Conservation (phyloP, 208 protist species). For the Herpetomonas samuelpessoai region DNA sequence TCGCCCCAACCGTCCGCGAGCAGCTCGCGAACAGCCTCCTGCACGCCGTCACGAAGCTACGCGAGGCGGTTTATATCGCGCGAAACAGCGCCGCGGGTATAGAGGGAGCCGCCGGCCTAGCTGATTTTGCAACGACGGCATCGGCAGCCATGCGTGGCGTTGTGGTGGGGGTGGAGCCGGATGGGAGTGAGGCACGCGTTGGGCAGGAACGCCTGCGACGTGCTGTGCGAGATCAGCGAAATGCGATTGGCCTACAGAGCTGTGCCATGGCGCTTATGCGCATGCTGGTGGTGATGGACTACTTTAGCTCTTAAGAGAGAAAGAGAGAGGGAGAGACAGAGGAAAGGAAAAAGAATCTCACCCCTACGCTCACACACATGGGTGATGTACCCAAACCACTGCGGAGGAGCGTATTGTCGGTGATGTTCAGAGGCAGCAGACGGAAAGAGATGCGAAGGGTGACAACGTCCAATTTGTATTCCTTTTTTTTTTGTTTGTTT, state of each 20-base stretch:
- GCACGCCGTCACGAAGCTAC: conserved; percentile 30
- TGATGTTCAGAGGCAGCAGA: too few species aligned
- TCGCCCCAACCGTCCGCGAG: conserved; percentile 46
- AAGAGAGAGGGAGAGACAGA: background rate
- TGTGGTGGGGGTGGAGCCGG: conserved; percentile 9
- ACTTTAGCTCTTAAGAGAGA: conserved; percentile 10
- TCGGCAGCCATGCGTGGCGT: background rate
- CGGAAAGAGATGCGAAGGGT: too few species aligned
- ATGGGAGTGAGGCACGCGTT: conserved; percentile 4
- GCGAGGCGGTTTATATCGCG: conserved; percentile 14
- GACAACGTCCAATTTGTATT: too few species aligned
- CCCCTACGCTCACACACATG: too few species aligned
- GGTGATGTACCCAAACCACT: too few species aligned
- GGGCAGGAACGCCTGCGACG: conserved; percentile 9
- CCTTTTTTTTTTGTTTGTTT: too few species aligned
- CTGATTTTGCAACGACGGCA: background rate
- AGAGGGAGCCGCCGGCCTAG: background rate
- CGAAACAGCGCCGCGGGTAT: background rate
- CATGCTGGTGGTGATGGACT: conserved; percentile 67
- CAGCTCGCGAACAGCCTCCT: conserved; percentile 48
- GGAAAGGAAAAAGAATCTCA: background rate
- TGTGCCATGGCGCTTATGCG: conserved; percentile 61
- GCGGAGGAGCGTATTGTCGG: too few species aligned
- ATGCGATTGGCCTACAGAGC: conserved; percentile 56
- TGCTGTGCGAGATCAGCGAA: conserved; percentile 23